Evolutionary conservation across 2,329 filamentous ascomycete genomes (phyloP).

Genomic region (Exophiala dermatitidis): DNA sequence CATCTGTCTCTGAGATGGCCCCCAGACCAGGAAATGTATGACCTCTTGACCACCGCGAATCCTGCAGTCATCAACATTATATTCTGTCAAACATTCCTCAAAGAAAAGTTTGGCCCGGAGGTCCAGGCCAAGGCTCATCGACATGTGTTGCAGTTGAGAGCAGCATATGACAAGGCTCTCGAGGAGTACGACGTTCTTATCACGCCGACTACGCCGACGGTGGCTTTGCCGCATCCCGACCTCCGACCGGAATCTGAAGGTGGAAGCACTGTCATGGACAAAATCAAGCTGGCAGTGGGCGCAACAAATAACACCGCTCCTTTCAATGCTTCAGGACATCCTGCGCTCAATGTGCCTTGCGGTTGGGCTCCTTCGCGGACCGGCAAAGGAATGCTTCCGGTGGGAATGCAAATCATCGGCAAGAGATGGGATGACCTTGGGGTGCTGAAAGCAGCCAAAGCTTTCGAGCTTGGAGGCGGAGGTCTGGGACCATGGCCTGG

Average conservation of each 20-base stretch:
- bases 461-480: slow-evolving; percentile 28
- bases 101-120: slow-evolving; percentile 28
- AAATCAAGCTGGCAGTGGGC: slow-evolving; percentile 41
- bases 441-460: slow-evolving; percentile 29
- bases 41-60: slow-evolving; percentile 39
- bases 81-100: slow-evolving; percentile 34
- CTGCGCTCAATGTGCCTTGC: slow-evolving; percentile 43
- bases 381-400: slow-evolving; percentile 39
- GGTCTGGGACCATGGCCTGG: slow-evolving; percentile 18
- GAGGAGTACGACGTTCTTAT: slow-evolving; percentile 43
- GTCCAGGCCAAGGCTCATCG: slow-evolving; percentile 43
- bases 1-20: slow-evolving; percentile 32
- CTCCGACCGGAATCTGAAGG: slow-evolving; percentile 23
- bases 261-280: slow-evolving; percentile 34
- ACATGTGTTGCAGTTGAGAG: slow-evolving; percentile 42
- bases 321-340: slow-evolving; percentile 48
- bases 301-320: slow-evolving; percentile 41
- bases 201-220: slow-evolving; percentile 42
- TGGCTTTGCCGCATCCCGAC: slow-evolving; percentile 39
- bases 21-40: slow-evolving; percentile 38
- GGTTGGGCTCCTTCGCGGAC: slow-evolving; percentile 33
- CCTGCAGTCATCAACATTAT: slow-evolving; percentile 42
- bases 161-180: slow-evolving; percentile 43
- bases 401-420: slow-evolving; percentile 51
- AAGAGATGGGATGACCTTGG: slow-evolving; percentile 29